Conservation (phyloP, 805 yeast genomes). For the Metschnikowia shivogae region DNA sequence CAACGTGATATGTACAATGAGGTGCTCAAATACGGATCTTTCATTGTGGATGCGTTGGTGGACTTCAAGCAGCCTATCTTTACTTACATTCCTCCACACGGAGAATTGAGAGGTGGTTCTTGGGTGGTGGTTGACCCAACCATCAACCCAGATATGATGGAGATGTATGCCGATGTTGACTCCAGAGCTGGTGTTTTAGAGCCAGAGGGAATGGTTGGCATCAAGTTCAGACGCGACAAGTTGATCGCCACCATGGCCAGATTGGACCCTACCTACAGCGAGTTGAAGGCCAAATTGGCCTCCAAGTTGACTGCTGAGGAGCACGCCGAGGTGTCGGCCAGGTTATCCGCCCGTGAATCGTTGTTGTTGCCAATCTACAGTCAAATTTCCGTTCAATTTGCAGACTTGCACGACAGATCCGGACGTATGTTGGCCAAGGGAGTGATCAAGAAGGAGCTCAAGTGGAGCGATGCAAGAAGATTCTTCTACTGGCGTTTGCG, state of each 20-base stretch:
- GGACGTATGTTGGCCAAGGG: constrained; percentile 98
- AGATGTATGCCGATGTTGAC: constrained; percentile 96
- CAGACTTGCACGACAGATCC: constrained; percentile 95
- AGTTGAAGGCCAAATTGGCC: constrained; percentile 58
- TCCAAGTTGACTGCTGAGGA: constrained; percentile 56
- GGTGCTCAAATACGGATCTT: constrained; percentile 94
- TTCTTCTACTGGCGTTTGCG: constrained; percentile 98
- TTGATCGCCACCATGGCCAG: constrained; percentile 87
- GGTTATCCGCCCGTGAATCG: constrained; percentile 76
- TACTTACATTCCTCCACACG: constrained; percentile 96
- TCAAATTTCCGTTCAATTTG: constrained; percentile 92
- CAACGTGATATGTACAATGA: constrained; percentile 99
- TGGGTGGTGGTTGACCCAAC: constrained; percentile 99
- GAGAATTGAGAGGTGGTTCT: constrained; percentile 99
- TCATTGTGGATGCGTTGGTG: constrained; percentile 93
- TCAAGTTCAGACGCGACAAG: constrained; percentile 93
- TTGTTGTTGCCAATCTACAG: constrained; percentile 80
- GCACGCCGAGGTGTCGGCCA: constrained; percentile 56
- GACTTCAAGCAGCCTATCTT: constrained; percentile 95
- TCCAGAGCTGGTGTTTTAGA: constrained; percentile 97
- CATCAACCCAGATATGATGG: constrained; percentile 96
- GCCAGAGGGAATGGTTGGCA: constrained; percentile 99
- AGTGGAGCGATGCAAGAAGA: constrained; percentile 87
- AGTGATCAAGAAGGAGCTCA: constrained; percentile 76
- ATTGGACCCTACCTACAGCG: constrained; percentile 72